Conservation (phyloP, 495 filamentous ascomycete genomes). For the Lasiosphaeria miniovina region DNA sequence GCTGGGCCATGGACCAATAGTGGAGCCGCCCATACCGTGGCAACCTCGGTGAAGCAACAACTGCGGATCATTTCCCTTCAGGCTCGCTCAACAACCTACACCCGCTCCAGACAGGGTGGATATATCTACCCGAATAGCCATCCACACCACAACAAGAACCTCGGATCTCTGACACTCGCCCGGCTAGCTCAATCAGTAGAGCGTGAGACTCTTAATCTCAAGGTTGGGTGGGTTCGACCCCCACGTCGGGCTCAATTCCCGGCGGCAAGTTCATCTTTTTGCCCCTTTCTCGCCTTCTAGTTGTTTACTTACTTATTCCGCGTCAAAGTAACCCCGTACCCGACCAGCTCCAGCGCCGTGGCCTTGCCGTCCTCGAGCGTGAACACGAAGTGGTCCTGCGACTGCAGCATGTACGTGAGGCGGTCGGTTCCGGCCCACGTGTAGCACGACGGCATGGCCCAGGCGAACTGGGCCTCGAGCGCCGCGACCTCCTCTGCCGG, state of each 20-base stretch:
- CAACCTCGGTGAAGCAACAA: no score
- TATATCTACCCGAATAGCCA: no score
- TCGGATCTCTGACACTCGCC: constrained; percentile 11
- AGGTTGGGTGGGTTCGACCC: constrained; percentile 18
- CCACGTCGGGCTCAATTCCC: no score
- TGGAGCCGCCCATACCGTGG: no score
- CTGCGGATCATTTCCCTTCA: no score
- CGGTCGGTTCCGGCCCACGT: constrained; percentile 36
- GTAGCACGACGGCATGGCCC: constrained; percentile 26
- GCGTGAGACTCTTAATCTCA: constrained; percentile 53
- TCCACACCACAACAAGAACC: no score
- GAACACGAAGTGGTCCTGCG: constrained; percentile 20
- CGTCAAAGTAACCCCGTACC: constrained; percentile 12
- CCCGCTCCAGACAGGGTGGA: no score
- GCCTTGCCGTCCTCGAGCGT: constrained; percentile 7
- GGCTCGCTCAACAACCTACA: no score
- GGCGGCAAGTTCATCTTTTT: no score
- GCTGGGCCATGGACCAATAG: no score
- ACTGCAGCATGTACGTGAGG: constrained; percentile 23
- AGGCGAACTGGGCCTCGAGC: constrained; percentile 26
- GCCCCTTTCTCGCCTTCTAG: no score
- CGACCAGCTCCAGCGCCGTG: constrained; percentile 12
- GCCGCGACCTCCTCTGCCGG: constrained; percentile 23
- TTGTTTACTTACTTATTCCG: neutral
- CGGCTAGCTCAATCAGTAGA: constrained; percentile 80